Percentiles rank a stretch among this genome's conserved stretches.
Conservation (phyloP, 257 asterid species). For the Knoxia roxburghii region DNA sequence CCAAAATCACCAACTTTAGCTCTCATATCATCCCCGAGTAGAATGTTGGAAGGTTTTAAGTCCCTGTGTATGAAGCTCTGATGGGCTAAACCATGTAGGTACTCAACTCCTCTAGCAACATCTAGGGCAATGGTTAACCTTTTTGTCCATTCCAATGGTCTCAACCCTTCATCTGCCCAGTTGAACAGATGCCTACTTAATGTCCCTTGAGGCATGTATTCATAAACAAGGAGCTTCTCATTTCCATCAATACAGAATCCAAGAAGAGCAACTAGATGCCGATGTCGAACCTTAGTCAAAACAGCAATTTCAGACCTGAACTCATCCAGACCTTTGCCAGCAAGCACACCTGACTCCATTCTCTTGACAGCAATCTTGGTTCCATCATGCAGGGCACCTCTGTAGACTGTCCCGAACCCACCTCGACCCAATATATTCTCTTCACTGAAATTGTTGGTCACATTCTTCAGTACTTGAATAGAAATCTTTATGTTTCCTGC, state of each 20-base stretch:
- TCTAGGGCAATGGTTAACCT: slow-evolving; percentile 79
- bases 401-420: slow-evolving; percentile 90
- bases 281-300: slow-evolving; percentile 76
- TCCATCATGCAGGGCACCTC: slow-evolving; percentile 85
- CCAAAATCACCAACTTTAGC: slow-evolving; percentile 97
- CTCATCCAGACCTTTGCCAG: slow-evolving; percentile 75
- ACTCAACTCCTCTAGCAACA: slow-evolving; percentile 89
- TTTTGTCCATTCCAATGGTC: slow-evolving; percentile 76
- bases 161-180: slow-evolving; percentile 70
- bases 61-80: slow-evolving; percentile 94
- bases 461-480: slow-evolving; percentile 75
- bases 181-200: slow-evolving; percentile 68
- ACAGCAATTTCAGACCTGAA: slow-evolving; percentile 91
- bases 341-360: slow-evolving; percentile 78
- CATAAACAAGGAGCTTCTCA: slow-evolving; percentile 80
- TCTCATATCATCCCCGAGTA: slow-evolving; percentile 90
- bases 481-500: slow-evolving; percentile 90
- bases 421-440: slow-evolving; percentile 77
- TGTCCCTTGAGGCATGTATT: slow-evolving; percentile 94
- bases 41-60: slow-evolving; percentile 86
- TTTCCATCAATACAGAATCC: slow-evolving; percentile 93
- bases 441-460: slow-evolving; percentile 64
- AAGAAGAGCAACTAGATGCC: slow-evolving; percentile 89
- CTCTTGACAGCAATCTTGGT: slow-evolving; percentile 91
- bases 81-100: slow-evolving; percentile 86